Percentiles rank a stretch among this genome's conserved stretches.
phyloP scores from a whole-genome alignment of 176 grass and related monocot species.

The Tuctoria greenei region DNA sequence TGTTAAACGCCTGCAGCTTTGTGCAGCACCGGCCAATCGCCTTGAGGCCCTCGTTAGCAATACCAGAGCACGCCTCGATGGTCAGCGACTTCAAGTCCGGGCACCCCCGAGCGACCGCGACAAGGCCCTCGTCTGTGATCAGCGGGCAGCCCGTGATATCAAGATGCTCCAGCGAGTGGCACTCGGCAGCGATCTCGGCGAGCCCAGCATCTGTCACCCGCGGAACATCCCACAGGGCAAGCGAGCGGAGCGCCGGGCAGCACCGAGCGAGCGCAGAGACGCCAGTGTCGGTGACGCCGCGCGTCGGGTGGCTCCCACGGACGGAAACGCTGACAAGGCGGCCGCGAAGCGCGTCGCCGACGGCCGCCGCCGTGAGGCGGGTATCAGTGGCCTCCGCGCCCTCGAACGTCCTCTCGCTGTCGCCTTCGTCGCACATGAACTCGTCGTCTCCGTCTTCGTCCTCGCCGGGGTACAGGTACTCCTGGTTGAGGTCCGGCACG shows the following conservation, averaged over 20 bases:
- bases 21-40: conserved; percentile 59
- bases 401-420: conserved; percentile 48
- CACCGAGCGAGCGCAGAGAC: conserved; percentile 61
- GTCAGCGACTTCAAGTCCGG: conserved; percentile 56
- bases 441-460: conserved; percentile 33
- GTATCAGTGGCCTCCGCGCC: conserved; percentile 68
- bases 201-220: conserved; percentile 65
- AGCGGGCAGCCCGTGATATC: conserved; percentile 70
- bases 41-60: conserved; percentile 67
- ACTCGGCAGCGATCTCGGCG: conserved; percentile 68
- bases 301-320: conserved; percentile 60
- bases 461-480: conserved; percentile 33
- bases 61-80: conserved; percentile 58
- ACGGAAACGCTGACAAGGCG: conserved; percentile 56
- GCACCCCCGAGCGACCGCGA: conserved; percentile 53
- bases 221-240: conserved; percentile 65
- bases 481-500: conserved; percentile 75
- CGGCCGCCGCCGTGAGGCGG: conserved; percentile 58
- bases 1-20: conserved; percentile 63
- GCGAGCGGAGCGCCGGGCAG: conserved; percentile 59
- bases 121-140: conserved; percentile 78
- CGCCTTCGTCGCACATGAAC: conserved; percentile 15
- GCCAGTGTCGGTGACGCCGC: conserved; percentile 73
- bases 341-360: conserved; percentile 49
- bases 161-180: conserved; percentile 68